Percentiles rank a stretch among this genome's conserved stretches.
Evolutionary conservation across 2,329 filamentous ascomycete species (phyloP).

Genomic region (Catunica adiposa): DNA sequence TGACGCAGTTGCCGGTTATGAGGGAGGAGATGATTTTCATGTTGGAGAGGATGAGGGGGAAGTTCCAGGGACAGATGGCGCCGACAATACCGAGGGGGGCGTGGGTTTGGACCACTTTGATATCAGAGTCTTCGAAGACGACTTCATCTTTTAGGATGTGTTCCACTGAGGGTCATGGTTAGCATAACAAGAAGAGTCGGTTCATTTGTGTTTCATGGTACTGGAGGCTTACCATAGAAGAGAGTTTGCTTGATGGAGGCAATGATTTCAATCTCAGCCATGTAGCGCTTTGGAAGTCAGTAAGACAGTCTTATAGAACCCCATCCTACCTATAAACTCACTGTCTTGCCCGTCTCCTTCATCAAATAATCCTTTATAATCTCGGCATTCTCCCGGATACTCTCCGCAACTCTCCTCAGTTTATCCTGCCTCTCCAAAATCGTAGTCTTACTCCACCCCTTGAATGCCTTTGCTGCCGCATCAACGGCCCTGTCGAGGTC

Average conservation of each 20-base stretch:
- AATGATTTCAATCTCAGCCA: constrained; percentile 5
- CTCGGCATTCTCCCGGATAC: constrained; percentile 23
- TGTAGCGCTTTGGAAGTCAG: constrained; percentile 5
- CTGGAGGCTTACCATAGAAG: constrained; percentile 6
- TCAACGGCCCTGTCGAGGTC: constrained; percentile 21
- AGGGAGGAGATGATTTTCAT: constrained; percentile 41
- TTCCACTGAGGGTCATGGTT: neutral
- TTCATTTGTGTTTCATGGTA: neutral
- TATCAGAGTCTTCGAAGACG: constrained; percentile 18
- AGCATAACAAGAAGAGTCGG: neutral
- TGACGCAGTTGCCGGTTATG: constrained; percentile 37
- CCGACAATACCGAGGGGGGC: constrained; percentile 26
- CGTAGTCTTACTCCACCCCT: constrained; percentile 19
- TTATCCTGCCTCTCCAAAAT: constrained; percentile 19
- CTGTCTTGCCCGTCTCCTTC: constrained; percentile 18
- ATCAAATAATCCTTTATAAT: constrained; percentile 12
- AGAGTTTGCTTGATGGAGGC: neutral
- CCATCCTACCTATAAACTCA: constrained; percentile 7
- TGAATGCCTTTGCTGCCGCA: constrained; percentile 19
- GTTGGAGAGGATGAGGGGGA: constrained; percentile 34
- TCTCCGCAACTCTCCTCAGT: constrained; percentile 21
- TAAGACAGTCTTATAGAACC: neutral
- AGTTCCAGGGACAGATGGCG: constrained; percentile 40
- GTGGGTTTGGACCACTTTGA: constrained; percentile 21
- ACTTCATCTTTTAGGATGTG: constrained; percentile 14